Evolutionary conservation across 352 stramenopile species (phyloP).

Genomic region (Globisporangium splendens): DNA sequence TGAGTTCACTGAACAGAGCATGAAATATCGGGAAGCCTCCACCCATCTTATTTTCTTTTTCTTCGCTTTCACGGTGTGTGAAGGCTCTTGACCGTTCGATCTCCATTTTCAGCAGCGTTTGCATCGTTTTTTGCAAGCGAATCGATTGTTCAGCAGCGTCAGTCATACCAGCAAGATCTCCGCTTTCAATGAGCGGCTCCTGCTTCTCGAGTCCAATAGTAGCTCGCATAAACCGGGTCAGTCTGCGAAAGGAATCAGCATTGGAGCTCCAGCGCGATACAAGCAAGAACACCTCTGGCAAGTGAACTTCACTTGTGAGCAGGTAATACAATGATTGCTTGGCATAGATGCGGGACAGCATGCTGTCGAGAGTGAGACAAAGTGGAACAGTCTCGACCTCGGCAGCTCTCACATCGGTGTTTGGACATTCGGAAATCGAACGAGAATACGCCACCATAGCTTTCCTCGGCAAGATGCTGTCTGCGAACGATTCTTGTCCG

Average conservation of each 20-base stretch:
- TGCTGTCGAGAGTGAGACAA: slow-evolving; percentile 22
- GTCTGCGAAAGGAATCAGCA: slow-evolving; percentile 8
- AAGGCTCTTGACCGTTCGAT: not conserved
- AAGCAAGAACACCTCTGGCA: slow-evolving; percentile 12
- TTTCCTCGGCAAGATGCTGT: not conserved
- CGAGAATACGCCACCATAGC: not conserved
- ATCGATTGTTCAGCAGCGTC: not conserved
- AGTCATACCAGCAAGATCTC: too few species aligned
- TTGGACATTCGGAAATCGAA: not conserved
- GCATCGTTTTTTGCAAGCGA: slow-evolving; percentile 1
- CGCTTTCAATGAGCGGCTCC: slow-evolving; percentile 10
- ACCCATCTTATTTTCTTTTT: too few species aligned
- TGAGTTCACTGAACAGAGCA: slow-evolving; percentile 25
- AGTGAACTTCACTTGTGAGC: slow-evolving; percentile 6
- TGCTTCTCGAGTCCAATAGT: slow-evolving; percentile 21
- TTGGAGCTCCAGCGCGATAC: slow-evolving; percentile 18
- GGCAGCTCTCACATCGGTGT: not conserved
- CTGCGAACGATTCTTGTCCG: not conserved
- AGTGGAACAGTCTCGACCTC: slow-evolving; percentile 26
- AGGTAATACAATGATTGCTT: slow-evolving; percentile 25
- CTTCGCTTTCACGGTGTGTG: not conserved
- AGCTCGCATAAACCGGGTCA: slow-evolving; percentile 25
- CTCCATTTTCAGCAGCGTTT: slow-evolving; percentile 5
- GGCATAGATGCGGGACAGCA: slow-evolving; percentile 27
- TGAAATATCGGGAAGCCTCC: slow-evolving; percentile 18